These are phyloP conservation scores for Lentinula edodes DNA, from an alignment of 768 basidiomycete genomes.

Conservation along the genomic window DNA sequence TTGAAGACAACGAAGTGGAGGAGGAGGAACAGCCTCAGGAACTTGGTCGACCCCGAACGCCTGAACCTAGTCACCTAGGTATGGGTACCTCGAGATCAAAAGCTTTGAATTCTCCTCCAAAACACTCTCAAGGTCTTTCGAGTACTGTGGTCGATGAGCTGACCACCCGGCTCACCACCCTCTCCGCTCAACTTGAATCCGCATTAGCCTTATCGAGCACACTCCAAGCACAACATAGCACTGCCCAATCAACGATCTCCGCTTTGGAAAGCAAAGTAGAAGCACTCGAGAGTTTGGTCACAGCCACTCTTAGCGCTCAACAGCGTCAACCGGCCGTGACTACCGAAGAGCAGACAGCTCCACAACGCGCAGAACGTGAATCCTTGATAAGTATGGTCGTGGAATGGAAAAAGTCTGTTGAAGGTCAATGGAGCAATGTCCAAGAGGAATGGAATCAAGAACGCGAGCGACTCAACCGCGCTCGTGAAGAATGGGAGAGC, in stretches of 20 bases:
- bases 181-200: slow-evolving; percentile 69
- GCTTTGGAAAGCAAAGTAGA: slow-evolving; percentile 64
- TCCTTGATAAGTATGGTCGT: slow-evolving; percentile 48
- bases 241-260: slow-evolving; percentile 71
- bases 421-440: slow-evolving; percentile 73
- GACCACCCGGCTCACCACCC: slow-evolving; percentile 50
- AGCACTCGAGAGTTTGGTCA: slow-evolving; percentile 61
- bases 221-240: slow-evolving; percentile 72
- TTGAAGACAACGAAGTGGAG: slow-evolving; percentile 17
- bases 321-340: background rate
- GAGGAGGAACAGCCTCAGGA: slow-evolving; percentile 32
- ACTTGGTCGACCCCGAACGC: slow-evolving; percentile 65
- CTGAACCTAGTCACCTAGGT: slow-evolving; percentile 66
- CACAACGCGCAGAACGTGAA: slow-evolving; percentile 31
- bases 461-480: slow-evolving; percentile 64
- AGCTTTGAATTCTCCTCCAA: slow-evolving; percentile 18
- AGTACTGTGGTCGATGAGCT: slow-evolving; percentile 47
- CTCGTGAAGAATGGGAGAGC: slow-evolving; percentile 79
- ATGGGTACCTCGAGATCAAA: slow-evolving; percentile 38
- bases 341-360: background rate
- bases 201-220: slow-evolving; percentile 68
- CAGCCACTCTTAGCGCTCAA: slow-evolving; percentile 35
- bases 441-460: slow-evolving; percentile 82
- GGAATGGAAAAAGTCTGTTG: slow-evolving; percentile 75
- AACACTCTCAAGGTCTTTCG: slow-evolving; percentile 13